Conservation (phyloP, 2,329 filamentous ascomycete genomes). For the Camillea tinctor region DNA sequence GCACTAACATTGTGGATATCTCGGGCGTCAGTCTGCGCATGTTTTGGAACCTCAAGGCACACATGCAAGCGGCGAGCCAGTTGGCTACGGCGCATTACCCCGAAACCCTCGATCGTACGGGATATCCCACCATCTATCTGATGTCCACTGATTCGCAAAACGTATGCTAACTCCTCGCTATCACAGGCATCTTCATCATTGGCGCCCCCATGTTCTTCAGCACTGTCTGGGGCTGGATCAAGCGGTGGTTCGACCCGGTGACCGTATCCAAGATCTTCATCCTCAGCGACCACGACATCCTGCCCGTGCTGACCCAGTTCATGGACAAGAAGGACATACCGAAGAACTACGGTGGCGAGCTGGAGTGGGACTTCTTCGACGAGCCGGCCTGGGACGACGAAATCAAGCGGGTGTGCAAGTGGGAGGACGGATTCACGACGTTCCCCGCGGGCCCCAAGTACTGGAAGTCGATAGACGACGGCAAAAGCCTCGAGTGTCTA, state of each 20-base stretch:
- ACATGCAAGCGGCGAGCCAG: conserved; percentile 90
- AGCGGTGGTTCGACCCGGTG: conserved; percentile 92
- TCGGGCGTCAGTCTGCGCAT: conserved; percentile 83
- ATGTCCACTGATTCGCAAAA: neutral
- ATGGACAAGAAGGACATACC: conserved; percentile 83
- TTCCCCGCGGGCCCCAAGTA: conserved; percentile 59
- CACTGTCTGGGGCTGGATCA: conserved; percentile 92
- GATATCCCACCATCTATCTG: neutral
- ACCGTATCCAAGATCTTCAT: conserved; percentile 97
- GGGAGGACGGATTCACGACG: conserved; percentile 50
- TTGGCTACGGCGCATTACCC: conserved; percentile 93
- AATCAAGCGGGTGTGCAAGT: conserved; percentile 40
- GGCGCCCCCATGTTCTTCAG: conserved; percentile 89
- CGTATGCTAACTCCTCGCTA: conserved; percentile 8
- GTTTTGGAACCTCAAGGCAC: conserved; percentile 91
- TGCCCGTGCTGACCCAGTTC: conserved; percentile 73
- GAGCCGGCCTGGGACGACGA: conserved; percentile 58
- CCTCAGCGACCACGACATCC: conserved; percentile 69
- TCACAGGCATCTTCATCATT: conserved; percentile 62
- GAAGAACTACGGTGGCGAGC: conserved; percentile 81
- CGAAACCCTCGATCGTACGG: conserved; percentile 81
- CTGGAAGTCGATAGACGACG: conserved; percentile 52
- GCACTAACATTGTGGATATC: conserved; percentile 94
- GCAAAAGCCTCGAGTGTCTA: conserved; percentile 49
- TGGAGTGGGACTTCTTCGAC: conserved; percentile 82